Conservation (phyloP, 352 stramenopile genomes). For the Pythium dissotocum region DNA sequence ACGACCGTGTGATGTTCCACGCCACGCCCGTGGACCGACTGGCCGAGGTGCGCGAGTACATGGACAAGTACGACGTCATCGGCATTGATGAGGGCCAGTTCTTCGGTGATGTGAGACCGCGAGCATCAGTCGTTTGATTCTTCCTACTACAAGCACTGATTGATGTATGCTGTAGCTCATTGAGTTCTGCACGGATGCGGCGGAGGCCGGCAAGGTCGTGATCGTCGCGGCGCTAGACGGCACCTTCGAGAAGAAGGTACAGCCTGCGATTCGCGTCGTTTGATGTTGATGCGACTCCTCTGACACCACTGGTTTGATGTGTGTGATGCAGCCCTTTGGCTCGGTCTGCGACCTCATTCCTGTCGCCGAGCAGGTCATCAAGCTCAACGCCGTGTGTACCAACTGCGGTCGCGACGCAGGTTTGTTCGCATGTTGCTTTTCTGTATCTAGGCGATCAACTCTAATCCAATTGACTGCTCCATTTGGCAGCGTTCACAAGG, state of each 20-base stretch:
- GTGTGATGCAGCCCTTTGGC: constrained; percentile 59
- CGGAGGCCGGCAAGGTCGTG: constrained; percentile 74
- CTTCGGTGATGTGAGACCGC: constrained; percentile 63
- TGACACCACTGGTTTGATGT: too few species aligned
- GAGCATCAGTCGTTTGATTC: background rate
- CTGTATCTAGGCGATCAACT: background rate
- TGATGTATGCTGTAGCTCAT: constrained; percentile 44
- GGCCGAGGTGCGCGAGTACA: constrained; percentile 50
- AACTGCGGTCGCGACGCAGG: constrained; percentile 73
- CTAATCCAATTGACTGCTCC: too few species aligned
- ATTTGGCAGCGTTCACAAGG: constrained; percentile 58
- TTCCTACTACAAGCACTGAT: background rate
- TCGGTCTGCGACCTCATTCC: constrained; percentile 75
- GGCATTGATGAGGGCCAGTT: constrained; percentile 88
- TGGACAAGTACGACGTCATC: constrained; percentile 81
- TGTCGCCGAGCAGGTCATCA: constrained; percentile 74
- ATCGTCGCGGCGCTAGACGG: constrained; percentile 75
- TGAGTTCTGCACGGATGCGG: constrained; percentile 73
- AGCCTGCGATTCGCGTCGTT: background rate
- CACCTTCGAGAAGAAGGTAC: constrained; percentile 75
- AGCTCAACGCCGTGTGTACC: constrained; percentile 84
- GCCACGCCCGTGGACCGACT: constrained; percentile 61
- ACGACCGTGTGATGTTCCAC: constrained; percentile 75
- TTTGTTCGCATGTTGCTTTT: constrained; percentile 12
- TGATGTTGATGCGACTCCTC: background rate